Percentiles rank a stretch among this genome's conserved stretches.
These are phyloP conservation scores for Giardia duodenalis DNA, from an alignment of 208 protist genomes.

Conservation along the genomic window DNA sequence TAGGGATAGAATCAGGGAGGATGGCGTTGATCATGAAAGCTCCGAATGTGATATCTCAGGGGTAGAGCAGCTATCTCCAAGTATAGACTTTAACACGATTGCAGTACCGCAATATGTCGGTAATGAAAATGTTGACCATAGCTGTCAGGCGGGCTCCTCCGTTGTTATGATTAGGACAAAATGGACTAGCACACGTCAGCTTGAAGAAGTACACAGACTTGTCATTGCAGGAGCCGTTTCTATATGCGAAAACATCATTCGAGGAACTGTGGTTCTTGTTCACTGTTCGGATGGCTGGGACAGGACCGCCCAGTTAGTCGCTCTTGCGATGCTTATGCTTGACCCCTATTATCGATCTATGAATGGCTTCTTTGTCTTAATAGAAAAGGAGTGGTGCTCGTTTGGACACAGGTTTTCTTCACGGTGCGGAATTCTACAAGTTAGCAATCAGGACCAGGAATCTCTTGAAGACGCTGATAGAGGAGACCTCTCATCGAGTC, in stretches of 20 bases:
- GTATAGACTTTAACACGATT: too few species aligned
- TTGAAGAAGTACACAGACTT: background rate
- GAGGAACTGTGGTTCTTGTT: conserved; percentile 36
- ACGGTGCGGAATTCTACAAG: conserved; percentile 38
- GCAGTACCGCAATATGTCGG: too few species aligned
- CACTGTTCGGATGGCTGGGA: conserved; percentile 79
- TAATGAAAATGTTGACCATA: too few species aligned
- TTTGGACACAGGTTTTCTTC: conserved; percentile 70
- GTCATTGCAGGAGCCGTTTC: background rate
- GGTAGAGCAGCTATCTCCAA: too few species aligned
- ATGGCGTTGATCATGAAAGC: too few species aligned
- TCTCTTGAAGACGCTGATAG: background rate
- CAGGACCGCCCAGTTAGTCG: conserved; percentile 63
- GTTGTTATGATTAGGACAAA: too few species aligned
- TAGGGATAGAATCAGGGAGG: too few species aligned
- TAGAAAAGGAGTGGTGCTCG: conserved; percentile 75
- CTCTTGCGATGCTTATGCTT: conserved; percentile 64
- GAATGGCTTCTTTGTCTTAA: conserved; percentile 59
- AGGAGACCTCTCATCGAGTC: background rate
- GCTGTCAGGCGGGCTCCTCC: too few species aligned
- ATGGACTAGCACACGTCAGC: too few species aligned
- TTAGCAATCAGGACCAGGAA: background rate
- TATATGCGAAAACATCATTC: background rate
- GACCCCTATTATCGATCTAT: conserved; percentile 72
- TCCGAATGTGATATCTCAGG: too few species aligned